Percentiles rank a stretch among this genome's conserved stretches.
Conservation (phyloP, 306 rosid genomes). For the Pterocarpus santalinus region DNA sequence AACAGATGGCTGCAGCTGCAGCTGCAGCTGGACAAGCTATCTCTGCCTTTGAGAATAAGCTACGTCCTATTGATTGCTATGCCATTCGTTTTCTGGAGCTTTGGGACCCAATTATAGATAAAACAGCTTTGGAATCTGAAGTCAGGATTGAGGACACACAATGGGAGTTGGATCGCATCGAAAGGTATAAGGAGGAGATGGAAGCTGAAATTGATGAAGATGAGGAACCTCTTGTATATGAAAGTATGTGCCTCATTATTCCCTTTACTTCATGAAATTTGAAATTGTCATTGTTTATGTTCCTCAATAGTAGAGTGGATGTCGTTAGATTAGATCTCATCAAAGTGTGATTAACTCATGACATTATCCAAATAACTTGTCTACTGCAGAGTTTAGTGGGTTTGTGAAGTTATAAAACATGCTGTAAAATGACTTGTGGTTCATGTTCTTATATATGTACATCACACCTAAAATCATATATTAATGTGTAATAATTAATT, state of each 20-base stretch:
- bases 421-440: conserved; percentile 9
- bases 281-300: conserved; percentile 27
- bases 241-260: conserved; percentile 66
- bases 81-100: conserved; percentile 95
- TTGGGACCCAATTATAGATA: conserved; percentile 96
- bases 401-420: neutral
- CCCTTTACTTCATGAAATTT: conserved; percentile 35
- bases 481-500: conserved; percentile 1
- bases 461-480: conserved; percentile 12
- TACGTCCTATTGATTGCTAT: conserved; percentile 94
- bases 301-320: conserved; percentile 18
- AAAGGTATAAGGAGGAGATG: conserved; percentile 98
- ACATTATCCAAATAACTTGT: conserved; percentile 20
- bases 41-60: conserved; percentile 80
- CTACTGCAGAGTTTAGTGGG: conserved; percentile 19
- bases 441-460: conserved; percentile 24
- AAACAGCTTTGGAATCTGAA: conserved; percentile 85
- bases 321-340: conserved; percentile 30
- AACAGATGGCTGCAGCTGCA: conserved; percentile 96
- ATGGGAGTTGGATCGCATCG: conserved; percentile 98
- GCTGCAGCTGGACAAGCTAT: conserved; percentile 94
- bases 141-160: conserved; percentile 93
- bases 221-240: conserved; percentile 98
- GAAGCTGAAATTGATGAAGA: conserved; percentile 99
- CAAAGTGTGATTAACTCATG: conserved; percentile 17